Conservation (phyloP, 1,139 yeast genomes). For the Candida sanyaensis region DNA sequence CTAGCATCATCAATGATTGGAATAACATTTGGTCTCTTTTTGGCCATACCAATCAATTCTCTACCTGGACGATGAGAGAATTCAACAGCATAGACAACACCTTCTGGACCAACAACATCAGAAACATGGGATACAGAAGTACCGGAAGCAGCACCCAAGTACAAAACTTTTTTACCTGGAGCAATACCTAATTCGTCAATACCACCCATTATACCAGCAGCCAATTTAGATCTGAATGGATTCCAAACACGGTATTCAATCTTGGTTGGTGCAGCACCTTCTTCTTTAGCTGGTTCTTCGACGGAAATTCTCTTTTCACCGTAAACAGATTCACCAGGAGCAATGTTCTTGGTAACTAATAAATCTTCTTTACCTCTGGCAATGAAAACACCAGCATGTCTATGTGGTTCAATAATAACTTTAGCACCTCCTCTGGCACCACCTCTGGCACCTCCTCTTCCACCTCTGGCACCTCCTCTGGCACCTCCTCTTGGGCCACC, state of each 20-base stretch:
- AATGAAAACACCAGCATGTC: slow-evolving; percentile 97
- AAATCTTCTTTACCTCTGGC: slow-evolving; percentile 99
- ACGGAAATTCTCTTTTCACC: slow-evolving; percentile 96
- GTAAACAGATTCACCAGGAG: slow-evolving; percentile 98
- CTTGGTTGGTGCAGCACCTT: slow-evolving; percentile 89
- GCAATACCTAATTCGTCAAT: slow-evolving; percentile 95
- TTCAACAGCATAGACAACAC: slow-evolving; percentile 97
- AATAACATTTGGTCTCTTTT: slow-evolving; percentile 98
- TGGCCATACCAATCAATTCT: slow-evolving; percentile 98
- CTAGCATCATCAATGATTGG: slow-evolving; percentile 99
- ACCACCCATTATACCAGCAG: slow-evolving; percentile 99
- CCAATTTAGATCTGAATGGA: slow-evolving; percentile 99
- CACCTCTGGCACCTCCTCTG: slow-evolving; percentile 62
- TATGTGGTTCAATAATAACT: slow-evolving; percentile 97
- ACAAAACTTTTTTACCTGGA: slow-evolving; percentile 97
- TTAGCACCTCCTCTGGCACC: slow-evolving; percentile 86
- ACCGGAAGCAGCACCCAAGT: slow-evolving; percentile 99
- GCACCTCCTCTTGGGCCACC: slow-evolving; percentile 48
- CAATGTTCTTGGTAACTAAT: slow-evolving; percentile 92
- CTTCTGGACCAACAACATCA: slow-evolving; percentile 98
- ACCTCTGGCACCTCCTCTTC: slow-evolving; percentile 75
- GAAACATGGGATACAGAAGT: slow-evolving; percentile 98
- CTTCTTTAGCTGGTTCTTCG: slow-evolving; percentile 89
- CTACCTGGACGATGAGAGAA: slow-evolving; percentile 99
- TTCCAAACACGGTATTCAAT: slow-evolving; percentile 99